Evolutionary conservation across 2,329 filamentous ascomycete genomes (phyloP), one percentile per base, ranked within the genome.

Genomic region (Lecanicillium sp.): DNA sequence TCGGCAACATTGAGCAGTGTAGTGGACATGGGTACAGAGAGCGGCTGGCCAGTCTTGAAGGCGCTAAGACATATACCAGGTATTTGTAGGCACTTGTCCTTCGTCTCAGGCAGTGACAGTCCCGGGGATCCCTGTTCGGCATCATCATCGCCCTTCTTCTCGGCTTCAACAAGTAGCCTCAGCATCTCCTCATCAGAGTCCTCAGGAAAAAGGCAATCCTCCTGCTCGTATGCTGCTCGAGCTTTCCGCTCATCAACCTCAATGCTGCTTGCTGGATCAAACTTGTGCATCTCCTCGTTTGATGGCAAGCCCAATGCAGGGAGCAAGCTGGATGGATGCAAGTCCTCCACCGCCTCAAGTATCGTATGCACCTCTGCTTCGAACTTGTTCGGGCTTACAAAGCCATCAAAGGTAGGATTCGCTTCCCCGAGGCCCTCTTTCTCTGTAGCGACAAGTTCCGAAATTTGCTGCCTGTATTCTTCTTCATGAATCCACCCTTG

Each of bases 401-500:
- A 92, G 1, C 63, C 72, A 19, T 84, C 76, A 49, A 90, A 89
- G 1, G 65, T 69, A 11, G 74, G 45, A 9, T 66, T 55, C 5
- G 57, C 52, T 13, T 32, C 30, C 13, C 57, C 65, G 17, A 65
- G 57, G 18, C 60, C 62, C 5, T 60, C 60, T 43, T 66, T 72
- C 55, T 96, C 88, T 17, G 81, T 69, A 1, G 63, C 55, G 8
- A 85, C 75, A 17, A 94, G 67, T 18, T 73, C 64, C 20, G 66
- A 60, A 2, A 94, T 66, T 49, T 84, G 71, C 31, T 79, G 66
- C 22, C 77, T 69, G 53, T 83, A 90, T 53, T 95, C 89, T 33
- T 87, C 80, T 56, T 97, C 90, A 49, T 96, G 89, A 40, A 96
- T 83, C 90, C 92, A 98, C 0, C 79, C 81, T n/a, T 79, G 77